Evolutionary conservation across 192 early-diverging fungal genomes (phyloP).

Genomic region (Entomortierella beljakovae): DNA sequence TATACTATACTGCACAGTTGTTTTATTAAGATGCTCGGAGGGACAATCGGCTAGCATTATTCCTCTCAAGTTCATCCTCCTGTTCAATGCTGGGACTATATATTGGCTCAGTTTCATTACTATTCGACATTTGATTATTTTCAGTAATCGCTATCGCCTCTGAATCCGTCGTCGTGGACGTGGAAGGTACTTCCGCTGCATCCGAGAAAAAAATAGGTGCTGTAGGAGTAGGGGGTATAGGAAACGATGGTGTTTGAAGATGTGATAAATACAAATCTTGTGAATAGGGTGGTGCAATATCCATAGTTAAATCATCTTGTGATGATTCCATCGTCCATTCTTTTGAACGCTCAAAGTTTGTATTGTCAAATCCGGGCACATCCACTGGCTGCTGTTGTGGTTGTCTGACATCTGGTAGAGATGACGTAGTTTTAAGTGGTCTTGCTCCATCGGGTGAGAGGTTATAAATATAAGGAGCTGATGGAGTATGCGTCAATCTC

Average conservation of each 20-base stretch:
- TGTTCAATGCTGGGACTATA: background rate
- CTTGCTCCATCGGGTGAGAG: background rate
- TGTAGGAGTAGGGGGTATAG: constrained; percentile 9
- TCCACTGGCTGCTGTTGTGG: background rate
- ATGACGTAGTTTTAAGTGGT: background rate
- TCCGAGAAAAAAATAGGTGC: background rate
- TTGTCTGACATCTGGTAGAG: too few species aligned
- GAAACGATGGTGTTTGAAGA: constrained; percentile 4
- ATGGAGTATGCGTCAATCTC: background rate
- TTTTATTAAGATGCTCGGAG: too few species aligned
- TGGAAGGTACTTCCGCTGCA: background rate
- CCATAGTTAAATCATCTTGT: background rate
- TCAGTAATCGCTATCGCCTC: background rate
- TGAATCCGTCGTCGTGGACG: too few species aligned
- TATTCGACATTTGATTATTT: background rate
- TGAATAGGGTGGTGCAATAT: constrained; percentile 4
- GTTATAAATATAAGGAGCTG: constrained; percentile 4
- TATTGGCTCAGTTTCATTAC: background rate
- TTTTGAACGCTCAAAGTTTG: background rate
- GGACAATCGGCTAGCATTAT: too few species aligned
- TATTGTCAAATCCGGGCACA: too few species aligned
- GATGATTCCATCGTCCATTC: background rate
- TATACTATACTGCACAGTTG: too few species aligned
- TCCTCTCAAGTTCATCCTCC: background rate
- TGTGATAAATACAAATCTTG: background rate